Percentiles rank a stretch among this genome's conserved stretches.
Evolutionary conservation across 495 filamentous ascomycete species (phyloP).

Genomic region (Letharia columbiana): DNA sequence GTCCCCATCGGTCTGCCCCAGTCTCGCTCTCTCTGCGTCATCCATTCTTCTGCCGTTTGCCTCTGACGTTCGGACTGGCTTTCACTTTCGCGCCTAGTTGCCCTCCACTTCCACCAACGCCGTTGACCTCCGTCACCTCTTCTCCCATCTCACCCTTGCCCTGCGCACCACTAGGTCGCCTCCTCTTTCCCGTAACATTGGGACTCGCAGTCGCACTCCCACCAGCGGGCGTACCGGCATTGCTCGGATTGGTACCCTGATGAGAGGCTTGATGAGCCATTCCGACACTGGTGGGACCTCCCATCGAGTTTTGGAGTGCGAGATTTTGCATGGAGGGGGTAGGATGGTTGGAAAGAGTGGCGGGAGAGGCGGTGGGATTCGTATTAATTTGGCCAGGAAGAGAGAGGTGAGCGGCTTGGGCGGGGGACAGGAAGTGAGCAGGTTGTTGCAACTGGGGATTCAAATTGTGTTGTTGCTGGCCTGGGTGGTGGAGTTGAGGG

Average conservation of each 20-base stretch:
- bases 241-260: constrained; percentile 50
- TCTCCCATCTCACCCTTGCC: constrained; percentile 25
- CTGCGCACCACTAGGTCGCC: constrained; percentile 59
- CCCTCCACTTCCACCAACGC: constrained; percentile 28
- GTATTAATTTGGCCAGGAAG: constrained; percentile 41
- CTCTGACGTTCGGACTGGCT: constrained; percentile 45
- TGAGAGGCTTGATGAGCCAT: constrained; percentile 69
- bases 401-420: constrained; percentile 39
- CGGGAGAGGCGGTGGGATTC: constrained; percentile 35
- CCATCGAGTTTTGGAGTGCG: constrained; percentile 35
- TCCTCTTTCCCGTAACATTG: constrained; percentile 65
- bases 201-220: constrained; percentile 81
- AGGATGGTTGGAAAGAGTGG: constrained; percentile 23
- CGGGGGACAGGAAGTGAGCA: constrained; percentile 43
- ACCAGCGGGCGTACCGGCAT: constrained; percentile 47
- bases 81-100: constrained; percentile 40
- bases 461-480: constrained; percentile 7
- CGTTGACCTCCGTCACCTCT: constrained; percentile 39
- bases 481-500: constrained; percentile 15
- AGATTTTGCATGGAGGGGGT: constrained; percentile 28
- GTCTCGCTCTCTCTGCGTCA: background rate
- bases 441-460: constrained; percentile 22
- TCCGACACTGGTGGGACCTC: constrained; percentile 31
- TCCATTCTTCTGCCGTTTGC: constrained; percentile 47
- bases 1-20: background rate